Base-by-base conservation (phyloP, 208 protist genomes). In the Crithidia thermophila region DNA sequence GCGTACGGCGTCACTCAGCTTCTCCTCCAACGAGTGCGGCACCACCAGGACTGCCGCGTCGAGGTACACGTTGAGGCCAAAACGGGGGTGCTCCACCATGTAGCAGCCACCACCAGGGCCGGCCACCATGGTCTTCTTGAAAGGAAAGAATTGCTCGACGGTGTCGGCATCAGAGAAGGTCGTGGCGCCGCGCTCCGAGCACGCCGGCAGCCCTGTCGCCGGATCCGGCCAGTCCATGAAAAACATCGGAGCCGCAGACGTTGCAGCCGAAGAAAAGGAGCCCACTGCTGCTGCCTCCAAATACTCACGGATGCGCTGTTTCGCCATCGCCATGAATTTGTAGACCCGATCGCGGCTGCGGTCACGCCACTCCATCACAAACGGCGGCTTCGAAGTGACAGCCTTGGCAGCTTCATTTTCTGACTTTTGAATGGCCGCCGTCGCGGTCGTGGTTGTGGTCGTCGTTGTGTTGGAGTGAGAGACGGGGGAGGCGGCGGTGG, bases 211-310 rank as follows among this genome's bases (percentile, higher is more conserved):
- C 2, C 82, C 82, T 11, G 82, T 81, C 25, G 82, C 82, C n/a
- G 82, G 82, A 40, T 87, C 82, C 0, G 68, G 62, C 70, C 82
- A 82, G 64, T 87, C 82, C 43, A 87, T 58, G 21, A 78, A 87
- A 39, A 75, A 84, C 10, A 3, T 5, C 13, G 40, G 28, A 3
- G 64, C 33, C 4, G 30, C 21, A 14, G 6, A 23, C 20, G n/a
- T n/a, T n/a, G n/a, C n/a, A n/a, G n/a, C n/a, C n/a, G n/a, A n/a
- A n/a, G n/a, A n/a, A n/a, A n/a, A n/a, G n/a, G n/a, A n/a, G n/a
- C 21, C 10, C 53, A 39, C 21, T 43, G 23, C 16, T 16, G 8
- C n/a, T 33, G 18, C 23, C 31, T 36, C 18, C 6, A 86, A 36
- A 9, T n/a, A 16, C 14, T 43, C 37, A 18, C 45, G 34, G 9